phyloP scores from a whole-genome alignment of 2,329 filamentous ascomycete species.

The Sclerotiophoma versabilis region DNA sequence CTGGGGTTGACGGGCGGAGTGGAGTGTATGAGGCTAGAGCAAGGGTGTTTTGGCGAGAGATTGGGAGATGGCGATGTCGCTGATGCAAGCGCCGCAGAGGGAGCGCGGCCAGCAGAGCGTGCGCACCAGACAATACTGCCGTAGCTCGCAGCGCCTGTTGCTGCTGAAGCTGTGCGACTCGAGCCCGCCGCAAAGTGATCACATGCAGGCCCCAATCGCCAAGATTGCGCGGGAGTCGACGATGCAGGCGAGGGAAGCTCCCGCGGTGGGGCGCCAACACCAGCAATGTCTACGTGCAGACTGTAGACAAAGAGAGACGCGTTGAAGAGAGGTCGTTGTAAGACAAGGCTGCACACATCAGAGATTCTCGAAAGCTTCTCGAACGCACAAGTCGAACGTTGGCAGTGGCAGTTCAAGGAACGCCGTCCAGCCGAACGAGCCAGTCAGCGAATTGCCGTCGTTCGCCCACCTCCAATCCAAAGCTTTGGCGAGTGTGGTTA shows the following conservation, averaged over 20 bases:
- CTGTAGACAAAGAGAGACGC: slow-evolving; percentile 6
- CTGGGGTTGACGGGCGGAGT: slow-evolving; percentile 13
- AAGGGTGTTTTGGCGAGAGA: slow-evolving; percentile 13
- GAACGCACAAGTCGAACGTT: slow-evolving; percentile 25
- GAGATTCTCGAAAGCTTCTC: slow-evolving; percentile 23
- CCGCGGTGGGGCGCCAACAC: slow-evolving; percentile 12
- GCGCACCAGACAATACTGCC: slow-evolving; percentile 35
- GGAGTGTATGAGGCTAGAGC: slow-evolving; percentile 6
- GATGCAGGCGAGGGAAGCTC: slow-evolving; percentile 16
- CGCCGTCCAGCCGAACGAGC: slow-evolving; percentile 3
- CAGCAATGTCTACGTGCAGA: slow-evolving; percentile 7
- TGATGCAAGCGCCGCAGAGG: slow-evolving; percentile 20
- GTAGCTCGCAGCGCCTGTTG: slow-evolving; percentile 21
- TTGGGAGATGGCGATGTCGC: slow-evolving; percentile 18
- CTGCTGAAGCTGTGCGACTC: slow-evolving; percentile 45
- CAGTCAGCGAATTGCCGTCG: slow-evolving; percentile 13
- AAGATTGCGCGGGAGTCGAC: slow-evolving; percentile 25
- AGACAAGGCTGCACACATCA: slow-evolving; percentile 7
- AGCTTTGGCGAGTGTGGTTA: slow-evolving; percentile 6
- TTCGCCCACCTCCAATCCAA: slow-evolving; percentile 4
- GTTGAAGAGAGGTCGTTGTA: not conserved
- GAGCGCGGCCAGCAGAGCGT: slow-evolving; percentile 15
- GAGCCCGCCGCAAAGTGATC: slow-evolving; percentile 35
- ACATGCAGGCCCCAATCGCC: slow-evolving; percentile 40
- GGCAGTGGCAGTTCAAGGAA: slow-evolving; percentile 13